phyloP scores from a whole-genome alignment of 2,329 filamentous ascomycete genomes.

The Sporothrix globosa region DNA sequence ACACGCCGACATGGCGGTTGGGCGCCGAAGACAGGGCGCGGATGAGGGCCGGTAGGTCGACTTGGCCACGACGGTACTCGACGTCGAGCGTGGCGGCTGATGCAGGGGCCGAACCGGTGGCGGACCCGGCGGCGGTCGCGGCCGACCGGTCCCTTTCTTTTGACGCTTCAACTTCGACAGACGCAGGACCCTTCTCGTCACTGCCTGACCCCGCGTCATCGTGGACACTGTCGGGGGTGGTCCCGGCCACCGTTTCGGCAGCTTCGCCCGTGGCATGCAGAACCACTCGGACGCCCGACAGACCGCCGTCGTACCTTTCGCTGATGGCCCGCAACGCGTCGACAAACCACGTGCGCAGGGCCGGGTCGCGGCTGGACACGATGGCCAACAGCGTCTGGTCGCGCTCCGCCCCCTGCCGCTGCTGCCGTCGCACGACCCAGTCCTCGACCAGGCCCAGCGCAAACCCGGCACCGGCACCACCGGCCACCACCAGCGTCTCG shows the following conservation, averaged over 20 bases:
- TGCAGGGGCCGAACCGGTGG: neutral
- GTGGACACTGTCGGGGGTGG: neutral
- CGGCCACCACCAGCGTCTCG: slow-evolving; percentile 53
- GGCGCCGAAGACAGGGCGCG: neutral
- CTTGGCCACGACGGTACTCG: slow-evolving; percentile 32
- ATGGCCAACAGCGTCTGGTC: slow-evolving; percentile 37
- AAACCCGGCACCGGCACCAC: slow-evolving; percentile 61
- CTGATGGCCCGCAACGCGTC: slow-evolving; percentile 39
- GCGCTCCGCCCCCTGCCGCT: neutral
- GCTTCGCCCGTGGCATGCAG: slow-evolving; percentile 5
- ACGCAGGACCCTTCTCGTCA: neutral
- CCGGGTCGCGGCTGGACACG: slow-evolving; percentile 41
- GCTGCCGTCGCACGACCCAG: slow-evolving; percentile 36
- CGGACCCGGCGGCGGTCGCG: neutral
- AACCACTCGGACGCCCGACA: neutral
- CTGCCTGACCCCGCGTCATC: neutral
- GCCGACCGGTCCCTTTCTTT: no score
- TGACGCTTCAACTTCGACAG: neutral
- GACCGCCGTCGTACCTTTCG: slow-evolving; percentile 32
- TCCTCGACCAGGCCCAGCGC: slow-evolving; percentile 54
- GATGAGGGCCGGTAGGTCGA: neutral
- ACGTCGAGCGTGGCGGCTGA: slow-evolving; percentile 24
- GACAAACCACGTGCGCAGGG: slow-evolving; percentile 41
- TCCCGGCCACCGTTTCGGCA: neutral
- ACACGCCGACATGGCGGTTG: slow-evolving; percentile 14